Evolutionary conservation across 352 stramenopile genomes (phyloP), one percentile per base, ranked within the genome.

Genomic region (Pythium volutum): DNA sequence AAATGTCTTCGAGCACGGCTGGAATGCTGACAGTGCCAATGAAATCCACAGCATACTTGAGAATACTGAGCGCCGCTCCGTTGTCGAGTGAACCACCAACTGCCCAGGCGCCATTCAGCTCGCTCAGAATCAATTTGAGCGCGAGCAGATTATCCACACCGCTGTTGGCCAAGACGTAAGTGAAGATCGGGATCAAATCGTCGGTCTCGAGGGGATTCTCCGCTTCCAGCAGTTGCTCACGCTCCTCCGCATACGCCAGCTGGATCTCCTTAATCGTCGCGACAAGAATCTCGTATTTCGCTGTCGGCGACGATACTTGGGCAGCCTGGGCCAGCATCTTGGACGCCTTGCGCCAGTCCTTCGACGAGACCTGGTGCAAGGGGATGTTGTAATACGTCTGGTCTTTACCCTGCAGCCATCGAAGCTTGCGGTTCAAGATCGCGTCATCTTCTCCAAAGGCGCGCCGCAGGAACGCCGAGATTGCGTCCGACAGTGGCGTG

Each of bases 391-490:
- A 96, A 57, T 93, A 94, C 55, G 83, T 89, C 34, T 96, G 87
- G 57, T 96, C 85, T 72, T 96, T 96, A n/a, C 87, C 85, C 67
- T 94, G 87, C 11, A 96, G 70, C 84, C 85, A 96, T n/a, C 84
- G 74, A 10, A 96, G 73, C 54, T 94, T 94, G 11, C 84, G 81
- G 62, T 92, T 94, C 52, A 96, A 78, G 8, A 74, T 73, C 0
- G 82, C 70, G 27, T 96, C 87, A 50, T 93, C 87, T 50, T 91
- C 84, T 10, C 87, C 74, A 58, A 87, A 88, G 4, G 74, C 62
- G 8, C 80, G 81, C 14, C 78, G 82, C 34, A 96, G 38, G 9
- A 83, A 77, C 0, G 50, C 53, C 25, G 80, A 74, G 23, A 96
- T 79, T 9, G 74, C 75, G 9, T 88, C 71, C 62, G 93, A 75